Conservation (phyloP, 768 basidiomycete genomes). For the Antrodiella citrinella region DNA sequence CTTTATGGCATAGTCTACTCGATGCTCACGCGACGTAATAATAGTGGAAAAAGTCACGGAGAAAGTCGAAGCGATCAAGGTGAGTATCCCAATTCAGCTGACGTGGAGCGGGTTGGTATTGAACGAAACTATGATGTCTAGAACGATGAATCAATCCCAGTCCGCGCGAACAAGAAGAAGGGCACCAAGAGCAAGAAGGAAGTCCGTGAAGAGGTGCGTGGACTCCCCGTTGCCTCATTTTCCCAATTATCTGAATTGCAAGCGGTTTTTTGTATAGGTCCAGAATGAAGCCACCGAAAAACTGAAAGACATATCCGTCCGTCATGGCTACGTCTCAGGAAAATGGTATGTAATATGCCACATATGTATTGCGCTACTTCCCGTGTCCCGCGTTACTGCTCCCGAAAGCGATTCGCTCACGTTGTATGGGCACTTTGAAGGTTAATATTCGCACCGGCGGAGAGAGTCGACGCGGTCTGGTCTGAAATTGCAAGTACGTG, state of each 20-base stretch:
- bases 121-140: constrained; percentile 22
- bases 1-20: not conserved
- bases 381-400: not conserved
- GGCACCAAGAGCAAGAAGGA: constrained; percentile 72
- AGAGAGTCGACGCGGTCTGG: constrained; percentile 62
- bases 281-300: constrained; percentile 52
- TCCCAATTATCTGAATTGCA: not conserved
- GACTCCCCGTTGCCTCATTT: too few relatives aligned
- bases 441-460: constrained; percentile 56
- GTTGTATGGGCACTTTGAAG: constrained; percentile 26
- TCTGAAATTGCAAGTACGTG: constrained; percentile 50
- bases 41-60: constrained; percentile 52
- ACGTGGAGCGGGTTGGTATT: too few relatives aligned
- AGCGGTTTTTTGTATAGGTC: constrained; percentile 27
- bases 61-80: constrained; percentile 56
- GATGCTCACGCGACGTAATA: not conserved
- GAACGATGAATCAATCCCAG: constrained; percentile 60
- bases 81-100: too few relatives aligned
- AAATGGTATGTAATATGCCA: constrained; percentile 63
- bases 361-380: too few relatives aligned
- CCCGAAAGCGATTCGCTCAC: not conserved
- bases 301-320: constrained; percentile 51
- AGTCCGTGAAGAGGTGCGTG: constrained; percentile 55
- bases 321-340: constrained; percentile 45
- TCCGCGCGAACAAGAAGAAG: constrained; percentile 63